Percentiles rank a stretch among this genome's conserved stretches.
phyloP scores from a whole-genome alignment of 2,329 filamentous ascomycete genomes.

The Aspergillus sp. region DNA sequence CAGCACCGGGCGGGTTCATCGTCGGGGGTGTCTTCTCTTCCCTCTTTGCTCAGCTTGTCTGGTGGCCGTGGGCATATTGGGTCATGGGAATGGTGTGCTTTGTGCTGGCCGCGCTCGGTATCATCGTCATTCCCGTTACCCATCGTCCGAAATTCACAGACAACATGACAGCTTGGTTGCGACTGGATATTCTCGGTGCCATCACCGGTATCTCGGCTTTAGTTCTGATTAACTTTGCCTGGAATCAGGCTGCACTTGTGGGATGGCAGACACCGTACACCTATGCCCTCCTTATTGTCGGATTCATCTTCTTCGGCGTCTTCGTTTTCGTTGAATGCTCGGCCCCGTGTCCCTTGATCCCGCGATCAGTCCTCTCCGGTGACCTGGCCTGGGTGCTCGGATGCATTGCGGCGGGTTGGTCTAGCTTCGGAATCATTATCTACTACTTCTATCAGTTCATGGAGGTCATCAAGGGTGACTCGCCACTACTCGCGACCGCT shows the following conservation, averaged over 20 bases:
- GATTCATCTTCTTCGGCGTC: constrained; percentile 53
- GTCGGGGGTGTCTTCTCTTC: constrained; percentile 45
- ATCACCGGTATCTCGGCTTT: constrained; percentile 55
- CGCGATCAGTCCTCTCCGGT: constrained; percentile 50
- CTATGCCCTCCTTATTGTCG: constrained; percentile 58
- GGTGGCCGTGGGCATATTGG: constrained; percentile 58
- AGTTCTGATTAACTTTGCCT: constrained; percentile 67
- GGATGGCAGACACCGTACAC: constrained; percentile 61
- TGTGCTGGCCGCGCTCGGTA: constrained; percentile 39
- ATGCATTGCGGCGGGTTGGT: constrained; percentile 57
- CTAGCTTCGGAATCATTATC: constrained; percentile 55
- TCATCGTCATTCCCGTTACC: constrained; percentile 29
- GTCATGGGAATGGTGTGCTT: constrained; percentile 39
- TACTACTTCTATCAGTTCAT: constrained; percentile 56
- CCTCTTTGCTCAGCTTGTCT: constrained; percentile 44
- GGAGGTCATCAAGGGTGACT: constrained; percentile 37
- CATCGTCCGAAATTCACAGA: constrained; percentile 10
- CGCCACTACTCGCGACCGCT: constrained; percentile 31
- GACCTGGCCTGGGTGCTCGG: constrained; percentile 59
- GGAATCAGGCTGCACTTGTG: constrained; percentile 63
- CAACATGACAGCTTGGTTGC: constrained; percentile 25
- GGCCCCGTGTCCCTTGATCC: constrained; percentile 57
- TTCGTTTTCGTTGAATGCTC: constrained; percentile 58
- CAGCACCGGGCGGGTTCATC: constrained; percentile 49
- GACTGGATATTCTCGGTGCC: constrained; percentile 45